Evolutionary conservation across 148 eudicot species (phyloP), one percentile per base, ranked within the genome.

Genomic region (Heliosperma pusillum): DNA sequence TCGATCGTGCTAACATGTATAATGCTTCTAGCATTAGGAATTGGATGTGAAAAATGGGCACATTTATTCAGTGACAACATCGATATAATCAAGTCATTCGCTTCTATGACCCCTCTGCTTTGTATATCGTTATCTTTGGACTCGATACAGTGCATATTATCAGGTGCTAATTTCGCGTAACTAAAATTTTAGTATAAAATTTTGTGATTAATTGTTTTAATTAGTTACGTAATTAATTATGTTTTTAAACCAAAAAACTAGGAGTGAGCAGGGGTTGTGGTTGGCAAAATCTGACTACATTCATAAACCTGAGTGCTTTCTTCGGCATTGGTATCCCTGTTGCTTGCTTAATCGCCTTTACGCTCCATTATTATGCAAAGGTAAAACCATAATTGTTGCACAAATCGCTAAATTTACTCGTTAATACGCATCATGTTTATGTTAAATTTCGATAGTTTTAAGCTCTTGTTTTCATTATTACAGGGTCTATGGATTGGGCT

Each of bases 231-330:
- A 0, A 26, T 27, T 17, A 64, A 1, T 67, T 61, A 26, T 13
- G 42, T 67, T 10, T 75, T 22, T 20, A 10, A 36, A 5, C 9
- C 9, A 5, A 36, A n/a, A 13, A 0, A 52, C 66, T 78, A 93
- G 98, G 92, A 56, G 98, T 89, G 74, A 87, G 89, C 36, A 85
- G 96, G 82, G 96, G 96, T 55, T 86, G 93, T 26, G 96, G 98
- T 3, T 93, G 98, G 96, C 96, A 93, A 78, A 87, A 88, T 67
- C 74, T 87, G 73, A 93, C 86, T 0, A 78, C 85, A 70, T 83
- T 64, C 81, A 84, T 89, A 66, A 93, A 89, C 71, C 73, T 93
- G 70, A 88, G 78, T 20, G 75, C 89, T 21, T 89, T 80, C 65
- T 93, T 87, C 63, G 61, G 86, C 45, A 67, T 93, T 70, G 97